Evolutionary conservation across 768 basidiomycete species (phyloP).

Genomic region (Suillus cothurnatus): DNA sequence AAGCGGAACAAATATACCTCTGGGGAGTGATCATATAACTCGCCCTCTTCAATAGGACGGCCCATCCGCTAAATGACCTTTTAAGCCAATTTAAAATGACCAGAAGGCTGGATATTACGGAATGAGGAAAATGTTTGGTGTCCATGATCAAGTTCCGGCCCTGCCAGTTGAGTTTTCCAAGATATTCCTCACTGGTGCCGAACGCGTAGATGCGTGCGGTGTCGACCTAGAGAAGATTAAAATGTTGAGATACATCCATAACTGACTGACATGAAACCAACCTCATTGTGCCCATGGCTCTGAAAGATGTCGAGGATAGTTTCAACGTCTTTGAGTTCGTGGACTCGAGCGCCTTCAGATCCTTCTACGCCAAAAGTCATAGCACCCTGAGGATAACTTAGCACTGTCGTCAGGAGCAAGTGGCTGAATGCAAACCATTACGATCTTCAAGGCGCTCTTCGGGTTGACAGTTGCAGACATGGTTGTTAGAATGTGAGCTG

Average conservation of each 20-base stretch:
- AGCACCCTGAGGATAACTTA: conserved; percentile 41
- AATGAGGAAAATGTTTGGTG: conserved; percentile 57
- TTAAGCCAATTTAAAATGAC: not conserved
- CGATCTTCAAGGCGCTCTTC: conserved; percentile 48
- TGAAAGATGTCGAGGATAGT: conserved; percentile 57
- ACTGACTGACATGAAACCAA: conserved; percentile 20
- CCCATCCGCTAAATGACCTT: conserved; percentile 3
- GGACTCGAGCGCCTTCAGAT: conserved; percentile 50
- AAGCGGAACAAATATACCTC: conserved; percentile 15
- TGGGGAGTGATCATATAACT: conserved; percentile 24
- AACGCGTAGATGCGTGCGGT: conserved; percentile 28
- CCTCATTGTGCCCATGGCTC: conserved; percentile 57
- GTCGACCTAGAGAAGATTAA: conserved; percentile 25
- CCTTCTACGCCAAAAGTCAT: conserved; percentile 58
- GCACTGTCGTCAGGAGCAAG: not conserved
- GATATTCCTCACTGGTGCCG: conserved; percentile 38
- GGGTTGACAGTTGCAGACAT: conserved; percentile 26
- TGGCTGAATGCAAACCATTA: conserved; percentile 42
- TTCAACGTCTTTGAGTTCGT: conserved; percentile 49
- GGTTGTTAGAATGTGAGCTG: conserved; percentile 20
- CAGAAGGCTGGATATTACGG: conserved; percentile 17
- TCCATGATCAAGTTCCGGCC: conserved; percentile 55
- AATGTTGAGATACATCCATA: not conserved
- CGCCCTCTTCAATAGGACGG: not conserved
- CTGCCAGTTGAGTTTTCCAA: conserved; percentile 55